Percentiles rank a stretch among this genome's conserved stretches.
Evolutionary conservation across 2,329 filamentous ascomycete genomes (phyloP).

Genomic region (Fusarium ambrosium): DNA sequence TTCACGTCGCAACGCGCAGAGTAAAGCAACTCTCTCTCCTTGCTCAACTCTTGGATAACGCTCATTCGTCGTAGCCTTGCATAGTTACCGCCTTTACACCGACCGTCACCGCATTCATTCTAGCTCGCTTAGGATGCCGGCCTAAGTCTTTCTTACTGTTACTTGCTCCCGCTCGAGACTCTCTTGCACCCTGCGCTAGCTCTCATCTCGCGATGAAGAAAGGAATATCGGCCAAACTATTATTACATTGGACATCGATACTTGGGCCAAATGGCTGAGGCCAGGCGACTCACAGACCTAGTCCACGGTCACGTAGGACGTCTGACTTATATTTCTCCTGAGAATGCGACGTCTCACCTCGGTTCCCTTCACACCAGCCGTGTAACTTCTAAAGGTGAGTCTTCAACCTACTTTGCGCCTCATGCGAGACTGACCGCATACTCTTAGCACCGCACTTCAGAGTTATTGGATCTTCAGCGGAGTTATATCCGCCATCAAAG

Average conservation of each 20-base stretch:
- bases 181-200: conserved; percentile 30
- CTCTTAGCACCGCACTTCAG: conserved; percentile 50
- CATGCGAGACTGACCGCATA: conserved; percentile 11
- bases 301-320: conserved; percentile 52
- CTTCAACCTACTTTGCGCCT: conserved; percentile 15
- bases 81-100: not conserved
- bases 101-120: not conserved
- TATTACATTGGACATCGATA: conserved; percentile 48
- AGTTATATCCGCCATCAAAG: conserved; percentile 53
- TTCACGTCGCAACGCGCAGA: conserved; percentile 30
- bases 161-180: conserved; percentile 38
- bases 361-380: conserved; percentile 51
- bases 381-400: conserved; percentile 46
- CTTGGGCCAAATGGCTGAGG: conserved; percentile 56
- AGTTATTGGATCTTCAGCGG: conserved; percentile 50
- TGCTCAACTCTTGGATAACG: conserved; percentile 11
- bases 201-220: conserved; percentile 53
- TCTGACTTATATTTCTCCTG: conserved; percentile 49
- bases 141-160: conserved; percentile 23
- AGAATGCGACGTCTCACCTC: conserved; percentile 38
- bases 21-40: conserved; percentile 8
- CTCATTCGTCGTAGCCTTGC: conserved; percentile 17
- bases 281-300: conserved; percentile 49
- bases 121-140: conserved; percentile 31
- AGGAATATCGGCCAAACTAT: conserved; percentile 43